Evolutionary conservation across 2,329 filamentous ascomycete genomes (phyloP).

Genomic region (Verticillium albo-atrum): DNA sequence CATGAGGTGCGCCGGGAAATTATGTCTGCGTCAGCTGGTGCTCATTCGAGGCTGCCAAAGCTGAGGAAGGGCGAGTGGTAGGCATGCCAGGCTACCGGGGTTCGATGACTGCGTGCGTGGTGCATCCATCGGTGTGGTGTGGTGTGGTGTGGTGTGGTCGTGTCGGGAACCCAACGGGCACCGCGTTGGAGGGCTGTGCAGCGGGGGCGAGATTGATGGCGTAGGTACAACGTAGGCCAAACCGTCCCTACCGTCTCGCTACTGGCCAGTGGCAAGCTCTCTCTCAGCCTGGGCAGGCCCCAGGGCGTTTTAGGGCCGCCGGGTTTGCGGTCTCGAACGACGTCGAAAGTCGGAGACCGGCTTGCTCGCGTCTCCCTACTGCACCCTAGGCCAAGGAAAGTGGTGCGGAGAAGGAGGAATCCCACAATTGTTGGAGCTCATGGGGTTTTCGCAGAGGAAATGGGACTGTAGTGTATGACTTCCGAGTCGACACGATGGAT

Average conservation of each 20-base stretch:
- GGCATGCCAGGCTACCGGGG: not conserved
- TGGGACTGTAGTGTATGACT: no score
- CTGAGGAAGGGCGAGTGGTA: not conserved
- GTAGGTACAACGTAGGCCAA: not conserved
- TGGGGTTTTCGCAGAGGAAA: not conserved
- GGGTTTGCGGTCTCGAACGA: not conserved
- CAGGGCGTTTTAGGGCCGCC: not conserved
- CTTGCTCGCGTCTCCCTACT: not conserved
- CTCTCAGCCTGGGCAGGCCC: no score
- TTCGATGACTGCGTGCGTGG: not conserved
- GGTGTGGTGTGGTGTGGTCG: not conserved
- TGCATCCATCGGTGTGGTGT: not conserved
- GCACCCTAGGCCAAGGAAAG: not conserved
- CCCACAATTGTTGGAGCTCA: not conserved
- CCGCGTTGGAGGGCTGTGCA: not conserved
- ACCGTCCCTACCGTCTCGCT: not conserved
- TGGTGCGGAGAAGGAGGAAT: not conserved
- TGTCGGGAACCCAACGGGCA: not conserved
- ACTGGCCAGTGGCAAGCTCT: no score
- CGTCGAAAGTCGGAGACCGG: not conserved
- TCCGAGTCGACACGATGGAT: not conserved
- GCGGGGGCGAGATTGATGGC: not conserved
- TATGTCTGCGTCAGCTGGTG: not conserved
- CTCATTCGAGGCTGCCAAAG: not conserved
- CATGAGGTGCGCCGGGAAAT: not conserved